phyloP scores from a whole-genome alignment of 805 yeast species.

The Soucietia sequanensis region DNA sequence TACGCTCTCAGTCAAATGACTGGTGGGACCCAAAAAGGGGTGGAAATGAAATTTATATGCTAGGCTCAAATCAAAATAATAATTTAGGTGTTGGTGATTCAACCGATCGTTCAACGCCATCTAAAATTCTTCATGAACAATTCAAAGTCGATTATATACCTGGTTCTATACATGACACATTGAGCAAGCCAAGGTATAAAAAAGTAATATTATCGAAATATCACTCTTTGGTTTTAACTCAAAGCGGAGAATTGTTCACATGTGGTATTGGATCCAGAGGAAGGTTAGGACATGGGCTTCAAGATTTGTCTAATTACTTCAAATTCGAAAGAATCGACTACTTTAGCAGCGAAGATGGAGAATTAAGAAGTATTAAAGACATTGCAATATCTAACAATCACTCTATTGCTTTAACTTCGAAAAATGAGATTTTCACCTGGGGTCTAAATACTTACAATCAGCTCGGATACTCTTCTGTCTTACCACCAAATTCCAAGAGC shows the following conservation, averaged over 20 bases:
- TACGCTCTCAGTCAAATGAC: slow-evolving; percentile 10
- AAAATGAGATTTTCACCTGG: slow-evolving; percentile 69
- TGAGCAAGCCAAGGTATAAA: slow-evolving; percentile 43
- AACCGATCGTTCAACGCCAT: slow-evolving; percentile 43
- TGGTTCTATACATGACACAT: slow-evolving; percentile 9
- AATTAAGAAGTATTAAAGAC: slow-evolving; percentile 20
- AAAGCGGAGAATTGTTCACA: slow-evolving; percentile 52
- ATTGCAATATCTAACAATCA: slow-evolving; percentile 66
- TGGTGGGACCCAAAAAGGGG: slow-evolving; percentile 50
- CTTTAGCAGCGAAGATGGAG: slow-evolving; percentile 22
- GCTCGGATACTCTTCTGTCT: slow-evolving; percentile 46
- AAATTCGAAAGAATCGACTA: slow-evolving; percentile 43
- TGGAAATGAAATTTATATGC: slow-evolving; percentile 57
- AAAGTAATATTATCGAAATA: slow-evolving; percentile 57
- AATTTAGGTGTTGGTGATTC: slow-evolving; percentile 68
- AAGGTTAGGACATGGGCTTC: slow-evolving; percentile 57
- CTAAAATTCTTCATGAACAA: slow-evolving; percentile 31
- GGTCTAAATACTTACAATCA: slow-evolving; percentile 72
- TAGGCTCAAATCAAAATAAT: slow-evolving; percentile 63
- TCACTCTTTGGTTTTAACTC: slow-evolving; percentile 62
- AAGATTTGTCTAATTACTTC: slow-evolving; percentile 37
- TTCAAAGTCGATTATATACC: slow-evolving; percentile 15
- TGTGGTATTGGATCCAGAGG: slow-evolving; percentile 74
- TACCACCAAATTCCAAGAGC: no score
- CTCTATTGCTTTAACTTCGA: slow-evolving; percentile 52